Evolutionary conservation across 2,329 filamentous ascomycete species (phyloP).

Genomic region (Fragosphaeria purpurea): DNA sequence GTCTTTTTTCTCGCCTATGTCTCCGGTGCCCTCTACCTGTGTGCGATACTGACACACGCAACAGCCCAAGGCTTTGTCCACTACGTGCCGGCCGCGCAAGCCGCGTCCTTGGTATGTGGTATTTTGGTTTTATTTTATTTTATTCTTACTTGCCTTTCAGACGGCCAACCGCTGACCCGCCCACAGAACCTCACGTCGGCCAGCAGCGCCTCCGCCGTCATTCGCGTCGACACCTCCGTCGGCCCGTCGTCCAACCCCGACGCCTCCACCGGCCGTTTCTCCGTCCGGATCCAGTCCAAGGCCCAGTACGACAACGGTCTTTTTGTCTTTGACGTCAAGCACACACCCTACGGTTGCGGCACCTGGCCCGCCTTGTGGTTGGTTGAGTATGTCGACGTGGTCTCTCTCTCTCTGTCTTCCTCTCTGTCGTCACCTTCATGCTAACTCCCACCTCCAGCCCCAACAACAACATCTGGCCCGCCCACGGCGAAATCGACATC

Average conservation of each 20-base stretch:
- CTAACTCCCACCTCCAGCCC: constrained; percentile 37
- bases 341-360: constrained; percentile 53
- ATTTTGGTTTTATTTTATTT: too few relatives aligned
- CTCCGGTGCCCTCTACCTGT: neutral
- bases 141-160: too few relatives aligned
- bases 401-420: neutral
- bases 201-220: constrained; percentile 38
- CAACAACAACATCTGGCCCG: constrained; percentile 31
- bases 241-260: constrained; percentile 35
- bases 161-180: too few relatives aligned
- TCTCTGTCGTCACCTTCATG: neutral
- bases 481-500: constrained; percentile 35
- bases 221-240: constrained; percentile 52
- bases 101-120: constrained; percentile 29
- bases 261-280: constrained; percentile 50
- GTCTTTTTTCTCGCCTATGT: too few relatives aligned
- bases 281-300: constrained; percentile 53
- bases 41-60: constrained; percentile 3
- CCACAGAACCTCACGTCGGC: constrained; percentile 54
- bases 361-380: constrained; percentile 61
- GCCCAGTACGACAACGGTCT: constrained; percentile 50
- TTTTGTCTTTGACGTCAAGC: constrained; percentile 58
- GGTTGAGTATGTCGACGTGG: constrained; percentile 29
- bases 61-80: constrained; percentile 40
- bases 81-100: constrained; percentile 36